phyloP scores from a whole-genome alignment of 1,284 basidiomycete genomes.

The Rhodotorula sp. region DNA sequence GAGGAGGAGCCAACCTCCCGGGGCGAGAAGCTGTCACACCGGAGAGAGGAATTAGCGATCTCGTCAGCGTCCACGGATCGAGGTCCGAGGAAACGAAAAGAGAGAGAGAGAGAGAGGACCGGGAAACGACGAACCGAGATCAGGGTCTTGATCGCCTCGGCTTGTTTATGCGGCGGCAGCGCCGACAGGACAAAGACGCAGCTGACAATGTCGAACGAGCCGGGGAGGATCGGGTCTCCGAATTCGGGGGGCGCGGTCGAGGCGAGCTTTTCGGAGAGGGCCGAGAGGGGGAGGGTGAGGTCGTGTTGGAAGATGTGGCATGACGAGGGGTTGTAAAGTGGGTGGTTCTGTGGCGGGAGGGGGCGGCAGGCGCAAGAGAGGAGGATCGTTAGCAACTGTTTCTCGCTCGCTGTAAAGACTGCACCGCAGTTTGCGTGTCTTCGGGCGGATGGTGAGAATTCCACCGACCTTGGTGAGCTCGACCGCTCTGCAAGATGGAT shows the following conservation, averaged over 20 bases:
- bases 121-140: constrained; percentile 16
- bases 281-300: constrained; percentile 29
- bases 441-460: too few species aligned
- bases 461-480: constrained; percentile 26
- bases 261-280: constrained; percentile 16
- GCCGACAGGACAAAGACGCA: constrained; percentile 50
- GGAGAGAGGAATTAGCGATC: neutral
- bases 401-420: too few species aligned
- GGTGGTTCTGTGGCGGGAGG: constrained; percentile 35
- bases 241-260: constrained; percentile 21
- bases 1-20: constrained; percentile 46
- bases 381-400: neutral
- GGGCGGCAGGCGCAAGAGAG: neutral
- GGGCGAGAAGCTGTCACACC: constrained; percentile 30
- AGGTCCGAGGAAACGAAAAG: too few species aligned
- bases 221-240: constrained; percentile 11
- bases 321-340: constrained; percentile 37
- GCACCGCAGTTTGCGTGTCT: too few species aligned
- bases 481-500: constrained; percentile 21
- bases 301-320: constrained; percentile 50
- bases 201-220: constrained; percentile 44
- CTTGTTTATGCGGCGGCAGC: constrained; percentile 48
- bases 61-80: neutral
- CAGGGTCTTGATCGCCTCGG: constrained; percentile 37
- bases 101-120: neutral